Percentiles rank a stretch among this genome's conserved stretches.
Conservation (phyloP, 345 rosid species). For the Anastatica hierochuntica region DNA sequence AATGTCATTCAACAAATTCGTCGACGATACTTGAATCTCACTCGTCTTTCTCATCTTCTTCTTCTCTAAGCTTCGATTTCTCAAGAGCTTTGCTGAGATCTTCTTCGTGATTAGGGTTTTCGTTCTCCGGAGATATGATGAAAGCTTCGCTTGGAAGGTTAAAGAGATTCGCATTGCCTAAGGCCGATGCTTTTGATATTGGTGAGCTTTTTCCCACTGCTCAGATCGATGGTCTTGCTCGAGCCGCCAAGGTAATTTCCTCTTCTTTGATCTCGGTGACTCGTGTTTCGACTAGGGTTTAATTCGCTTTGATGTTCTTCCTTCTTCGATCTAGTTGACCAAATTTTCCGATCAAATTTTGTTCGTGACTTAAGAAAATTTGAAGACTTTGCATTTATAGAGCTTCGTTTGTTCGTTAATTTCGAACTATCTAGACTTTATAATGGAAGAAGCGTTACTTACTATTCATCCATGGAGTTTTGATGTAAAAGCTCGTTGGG, state of each 20-base stretch:
- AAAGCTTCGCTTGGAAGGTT: slow-evolving; percentile 64
- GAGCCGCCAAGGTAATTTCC: slow-evolving; percentile 59
- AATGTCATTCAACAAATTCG: slow-evolving; percentile 16
- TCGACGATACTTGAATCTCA: slow-evolving; percentile 17
- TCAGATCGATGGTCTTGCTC: slow-evolving; percentile 66
- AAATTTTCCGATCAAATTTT: neutral
- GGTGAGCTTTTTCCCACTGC: slow-evolving; percentile 41
- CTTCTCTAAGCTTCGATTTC: neutral
- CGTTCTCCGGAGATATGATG: slow-evolving; percentile 45
- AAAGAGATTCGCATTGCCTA: slow-evolving; percentile 62
- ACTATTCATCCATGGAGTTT: too few relatives aligned
- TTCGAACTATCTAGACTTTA: too few relatives aligned
- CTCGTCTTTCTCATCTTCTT: neutral
- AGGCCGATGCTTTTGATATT: slow-evolving; percentile 45
- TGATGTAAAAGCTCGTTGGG: too few relatives aligned
- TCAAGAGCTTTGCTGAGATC: neutral
- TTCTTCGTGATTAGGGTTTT: slow-evolving; percentile 12
- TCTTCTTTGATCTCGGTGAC: neutral
- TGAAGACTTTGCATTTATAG: too few relatives aligned
- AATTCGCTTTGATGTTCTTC: neutral
- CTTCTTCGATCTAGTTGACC: neutral
- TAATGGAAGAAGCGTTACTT: too few relatives aligned
- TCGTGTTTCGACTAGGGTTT: neutral
- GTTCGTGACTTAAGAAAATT: too few relatives aligned
- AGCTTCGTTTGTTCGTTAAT: too few relatives aligned